Base-by-base conservation (phyloP, 1,284 basidiomycete genomes). In the Clitocybe nebularis region DNA sequence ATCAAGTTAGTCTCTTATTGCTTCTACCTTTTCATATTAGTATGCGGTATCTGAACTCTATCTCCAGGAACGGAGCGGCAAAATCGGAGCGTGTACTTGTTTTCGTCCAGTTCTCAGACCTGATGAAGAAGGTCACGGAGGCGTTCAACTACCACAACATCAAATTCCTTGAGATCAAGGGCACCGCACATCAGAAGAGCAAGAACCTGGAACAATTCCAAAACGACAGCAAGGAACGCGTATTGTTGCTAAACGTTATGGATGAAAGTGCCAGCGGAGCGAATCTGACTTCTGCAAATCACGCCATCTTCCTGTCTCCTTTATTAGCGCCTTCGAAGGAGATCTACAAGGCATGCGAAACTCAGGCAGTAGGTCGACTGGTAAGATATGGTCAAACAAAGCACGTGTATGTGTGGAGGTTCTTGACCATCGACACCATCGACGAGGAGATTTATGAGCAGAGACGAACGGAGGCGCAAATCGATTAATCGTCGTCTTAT, bases 231-330 rank as follows among this genome's bases (percentile, higher is more conserved):
- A 68, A 75, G 42, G 81, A 84, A 51, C 83, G 90, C 6, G 92
- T 96, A 1, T 71, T 97, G 22, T 71, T 97, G 41, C 71, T 97
- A 46, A 92, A 91, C 55, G 87, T 95, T 48, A 93, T 89, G 75
- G 92, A 95, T 62, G 91, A 95, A 59, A 92, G 87, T 46, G 93
- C 93, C 1, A 91, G 91, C 38, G 93, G 93, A 38, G 84, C 90
- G 50, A 97, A 97, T 61, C 66, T 97, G 56, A 96, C 93, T 1
- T 84, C 80, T 13, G 93, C 94, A 10, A 97, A 94, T 66, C 92
- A 95, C 56, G 93, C 91, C 24, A 87, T 97, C 59, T 97, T 97
- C 75, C 71, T 97, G 39, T 93, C 90, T 3, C 93, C 93, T 2
- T 72, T 97, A 23, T 81, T 94, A 14, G 79, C 90, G 13, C 71